Percentiles rank a stretch among this genome's conserved stretches.
phyloP scores from a whole-genome alignment of 2,329 filamentous ascomycete genomes.

The Helotiales sp. region DNA sequence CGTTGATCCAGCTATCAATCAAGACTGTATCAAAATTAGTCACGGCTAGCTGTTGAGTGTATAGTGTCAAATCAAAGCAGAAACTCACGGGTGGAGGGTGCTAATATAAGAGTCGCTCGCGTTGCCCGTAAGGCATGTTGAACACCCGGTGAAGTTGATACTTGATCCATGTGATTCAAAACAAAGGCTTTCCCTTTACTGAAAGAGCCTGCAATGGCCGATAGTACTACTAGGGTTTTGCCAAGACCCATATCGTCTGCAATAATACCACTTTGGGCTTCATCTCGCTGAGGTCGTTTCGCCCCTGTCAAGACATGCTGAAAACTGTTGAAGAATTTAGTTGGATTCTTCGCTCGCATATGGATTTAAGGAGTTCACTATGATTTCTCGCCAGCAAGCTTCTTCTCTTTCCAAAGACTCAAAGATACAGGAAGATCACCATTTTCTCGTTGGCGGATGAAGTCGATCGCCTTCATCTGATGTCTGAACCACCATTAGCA shows the following conservation, averaged over 20 bases:
- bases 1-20: neutral
- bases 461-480: neutral
- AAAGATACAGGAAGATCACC: neutral
- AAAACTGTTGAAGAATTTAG: constrained; percentile 16
- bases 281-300: neutral
- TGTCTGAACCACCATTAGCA: neutral
- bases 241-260: constrained; percentile 9
- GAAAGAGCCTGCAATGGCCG: constrained; percentile 12
- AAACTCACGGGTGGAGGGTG: constrained; percentile 1
- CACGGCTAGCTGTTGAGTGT: neutral
- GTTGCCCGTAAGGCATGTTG: neutral
- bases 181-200: neutral
- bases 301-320: neutral
- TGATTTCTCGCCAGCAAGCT: neutral
- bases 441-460: neutral
- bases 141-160: constrained; percentile 1
- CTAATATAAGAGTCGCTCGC: constrained; percentile 2
- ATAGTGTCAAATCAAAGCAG: neutral
- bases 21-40: neutral
- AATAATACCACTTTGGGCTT: constrained; percentile 3
- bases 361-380: neutral
- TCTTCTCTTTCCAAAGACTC: neutral
- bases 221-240: constrained; percentile 39
- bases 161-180: neutral
- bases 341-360: neutral